Evolutionary conservation across 495 filamentous ascomycete species (phyloP).

Genomic region (Lichenothelia convexa): DNA sequence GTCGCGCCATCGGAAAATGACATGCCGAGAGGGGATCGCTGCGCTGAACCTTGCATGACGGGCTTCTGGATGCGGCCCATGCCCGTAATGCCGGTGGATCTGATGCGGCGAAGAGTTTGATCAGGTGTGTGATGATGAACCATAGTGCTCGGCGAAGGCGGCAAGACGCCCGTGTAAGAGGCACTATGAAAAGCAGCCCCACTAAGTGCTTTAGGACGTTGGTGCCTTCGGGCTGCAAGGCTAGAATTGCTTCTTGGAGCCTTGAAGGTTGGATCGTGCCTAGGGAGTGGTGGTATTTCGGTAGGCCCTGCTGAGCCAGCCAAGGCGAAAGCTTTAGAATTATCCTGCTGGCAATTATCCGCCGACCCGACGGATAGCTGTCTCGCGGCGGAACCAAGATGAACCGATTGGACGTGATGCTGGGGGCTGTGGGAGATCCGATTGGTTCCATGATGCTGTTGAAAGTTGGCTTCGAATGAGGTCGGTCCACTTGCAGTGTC

Average conservation of each 20-base stretch:
- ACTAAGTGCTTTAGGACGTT: slow-evolving; percentile 12
- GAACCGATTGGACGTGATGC: too few relatives aligned
- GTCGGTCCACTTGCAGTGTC: too few relatives aligned
- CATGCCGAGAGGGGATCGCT: slow-evolving; percentile 21
- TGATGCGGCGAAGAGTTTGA: slow-evolving; percentile 20
- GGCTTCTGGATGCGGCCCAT: slow-evolving; percentile 22
- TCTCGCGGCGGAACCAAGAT: too few relatives aligned
- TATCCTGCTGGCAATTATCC: slow-evolving; percentile 1
- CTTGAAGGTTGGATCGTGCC: slow-evolving; percentile 12
- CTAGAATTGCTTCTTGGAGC: slow-evolving; percentile 15
- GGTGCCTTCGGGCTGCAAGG: slow-evolving; percentile 19
- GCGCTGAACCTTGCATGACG: slow-evolving; percentile 15
- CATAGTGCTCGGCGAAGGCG: slow-evolving; percentile 9
- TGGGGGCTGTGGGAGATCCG: too few relatives aligned
- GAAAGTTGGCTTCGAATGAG: too few relatives aligned
- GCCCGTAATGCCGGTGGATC: slow-evolving; percentile 14
- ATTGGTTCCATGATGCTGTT: too few relatives aligned
- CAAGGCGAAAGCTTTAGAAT: too few relatives aligned
- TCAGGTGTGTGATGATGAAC: slow-evolving; percentile 3
- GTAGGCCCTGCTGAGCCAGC: too few relatives aligned
- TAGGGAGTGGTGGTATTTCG: too few relatives aligned
- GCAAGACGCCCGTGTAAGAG: slow-evolving; percentile 18
- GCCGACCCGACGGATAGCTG: too few relatives aligned
- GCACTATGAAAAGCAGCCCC: slow-evolving; percentile 9
- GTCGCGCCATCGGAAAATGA: slow-evolving; percentile 20